Conservation (phyloP, 164 flowering plant genomes). For the Paratinospora sagittata region DNA sequence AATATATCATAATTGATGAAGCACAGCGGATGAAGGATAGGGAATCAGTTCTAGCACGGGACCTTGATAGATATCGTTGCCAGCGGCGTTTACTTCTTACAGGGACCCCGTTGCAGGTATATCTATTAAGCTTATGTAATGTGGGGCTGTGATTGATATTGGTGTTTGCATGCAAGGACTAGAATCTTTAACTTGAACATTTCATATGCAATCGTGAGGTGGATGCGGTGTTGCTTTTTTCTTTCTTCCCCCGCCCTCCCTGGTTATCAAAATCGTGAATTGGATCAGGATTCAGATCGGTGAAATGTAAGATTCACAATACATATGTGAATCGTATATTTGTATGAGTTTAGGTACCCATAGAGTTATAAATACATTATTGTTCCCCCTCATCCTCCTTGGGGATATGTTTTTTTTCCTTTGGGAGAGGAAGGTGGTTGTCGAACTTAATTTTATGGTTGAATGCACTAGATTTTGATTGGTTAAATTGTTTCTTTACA, state of each 20-base stretch:
- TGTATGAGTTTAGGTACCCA: no score
- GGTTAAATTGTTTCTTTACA: no score
- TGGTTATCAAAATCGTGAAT: no score
- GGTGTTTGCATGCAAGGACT: not conserved
- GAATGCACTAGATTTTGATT: not conserved
- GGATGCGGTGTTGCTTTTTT: not conserved
- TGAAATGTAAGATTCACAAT: no score
- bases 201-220: not conserved
- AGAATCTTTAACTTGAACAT: not conserved
- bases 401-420: no score
- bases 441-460: no score
- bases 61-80: conserved; percentile 95
- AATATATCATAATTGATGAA: conserved; percentile 97
- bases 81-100: conserved; percentile 94
- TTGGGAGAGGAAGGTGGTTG: no score
- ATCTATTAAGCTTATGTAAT: not conserved
- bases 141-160: not conserved
- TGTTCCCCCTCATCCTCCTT: no score
- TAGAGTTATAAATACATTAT: no score
- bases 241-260: no score
- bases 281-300: no score
- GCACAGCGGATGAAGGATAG: conserved; percentile 99
- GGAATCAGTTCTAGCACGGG: conserved; percentile 96
- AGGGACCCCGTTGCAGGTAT: conserved; percentile 95
- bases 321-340: no score